Conservation (phyloP, 441 rosid genomes). For the Eruca vesicaria region DNA sequence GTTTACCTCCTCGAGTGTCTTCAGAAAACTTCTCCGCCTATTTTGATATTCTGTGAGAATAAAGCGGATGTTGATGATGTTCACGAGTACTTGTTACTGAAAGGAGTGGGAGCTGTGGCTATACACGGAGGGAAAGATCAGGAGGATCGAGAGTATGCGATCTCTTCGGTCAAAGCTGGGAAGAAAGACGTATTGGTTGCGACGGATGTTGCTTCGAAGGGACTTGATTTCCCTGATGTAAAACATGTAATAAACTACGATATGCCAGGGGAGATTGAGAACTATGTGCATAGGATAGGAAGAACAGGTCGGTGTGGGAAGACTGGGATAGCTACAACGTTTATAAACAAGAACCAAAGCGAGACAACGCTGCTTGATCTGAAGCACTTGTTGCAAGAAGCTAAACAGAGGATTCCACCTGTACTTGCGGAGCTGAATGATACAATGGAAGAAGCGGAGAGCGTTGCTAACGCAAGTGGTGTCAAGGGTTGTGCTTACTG, state of each 20-base stretch:
- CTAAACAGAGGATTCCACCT: constrained; percentile 91
- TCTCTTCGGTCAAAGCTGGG: constrained; percentile 81
- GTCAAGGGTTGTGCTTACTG: constrained; percentile 94
- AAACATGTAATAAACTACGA: constrained; percentile 91
- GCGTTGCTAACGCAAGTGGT: constrained; percentile 65
- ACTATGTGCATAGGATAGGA: constrained; percentile 90
- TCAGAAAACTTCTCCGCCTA: constrained; percentile 92
- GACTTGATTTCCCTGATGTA: constrained; percentile 88
- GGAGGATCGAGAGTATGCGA: constrained; percentile 89
- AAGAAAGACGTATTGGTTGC: constrained; percentile 93
- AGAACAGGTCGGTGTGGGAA: constrained; percentile 91
- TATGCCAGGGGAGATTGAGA: constrained; percentile 94
- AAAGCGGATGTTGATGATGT: constrained; percentile 92
- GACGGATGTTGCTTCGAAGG: constrained; percentile 94
- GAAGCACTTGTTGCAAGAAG: constrained; percentile 91
- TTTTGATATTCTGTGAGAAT: constrained; percentile 88
- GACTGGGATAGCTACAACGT: constrained; percentile 91
- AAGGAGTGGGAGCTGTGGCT: constrained; percentile 93
- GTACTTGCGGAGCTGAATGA: constrained; percentile 80
- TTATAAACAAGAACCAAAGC: constrained; percentile 91
- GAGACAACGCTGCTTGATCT: constrained; percentile 84
- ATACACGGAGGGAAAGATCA: constrained; percentile 95
- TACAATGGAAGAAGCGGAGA: constrained; percentile 82
- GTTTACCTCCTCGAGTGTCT: constrained; percentile 92
- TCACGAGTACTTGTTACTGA: constrained; percentile 83